phyloP scores from a whole-genome alignment of 768 basidiomycete genomes.

The Russula abietina region DNA sequence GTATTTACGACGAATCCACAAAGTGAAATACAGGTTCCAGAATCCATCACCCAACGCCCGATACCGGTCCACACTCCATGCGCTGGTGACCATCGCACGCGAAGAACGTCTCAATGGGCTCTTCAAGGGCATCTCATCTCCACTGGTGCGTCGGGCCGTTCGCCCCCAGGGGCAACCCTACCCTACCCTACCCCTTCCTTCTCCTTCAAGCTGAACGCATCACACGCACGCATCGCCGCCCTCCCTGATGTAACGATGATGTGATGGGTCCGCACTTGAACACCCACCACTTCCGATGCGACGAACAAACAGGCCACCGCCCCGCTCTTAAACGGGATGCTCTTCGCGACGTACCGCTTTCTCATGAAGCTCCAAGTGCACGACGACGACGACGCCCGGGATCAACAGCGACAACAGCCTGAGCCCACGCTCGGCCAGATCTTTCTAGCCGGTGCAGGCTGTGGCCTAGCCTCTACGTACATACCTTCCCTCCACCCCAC shows the following conservation, averaged over 20 bases:
- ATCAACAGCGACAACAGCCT: slow-evolving; percentile 34
- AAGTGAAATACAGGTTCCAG: slow-evolving; percentile 81
- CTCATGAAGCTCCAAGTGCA: slow-evolving; percentile 64
- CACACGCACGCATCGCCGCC: too few relatives aligned
- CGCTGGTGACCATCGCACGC: slow-evolving; percentile 57
- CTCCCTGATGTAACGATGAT: too few relatives aligned
- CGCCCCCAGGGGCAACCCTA: too few relatives aligned
- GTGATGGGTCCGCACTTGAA: not conserved
- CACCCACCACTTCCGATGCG: not conserved
- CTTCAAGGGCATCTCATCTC: slow-evolving; percentile 74
- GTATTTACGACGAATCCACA: too few relatives aligned
- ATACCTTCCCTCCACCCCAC: slow-evolving; percentile 30
- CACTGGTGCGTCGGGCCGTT: slow-evolving; percentile 49
- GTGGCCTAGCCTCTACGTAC: slow-evolving; percentile 74
- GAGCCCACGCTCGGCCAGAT: slow-evolving; percentile 65
- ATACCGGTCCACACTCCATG: slow-evolving; percentile 61
- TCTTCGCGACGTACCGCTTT: slow-evolving; percentile 81
- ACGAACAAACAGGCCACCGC: slow-evolving; percentile 59
- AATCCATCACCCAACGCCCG: slow-evolving; percentile 48
- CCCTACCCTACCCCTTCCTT: not conserved
- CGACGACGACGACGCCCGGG: slow-evolving; percentile 30
- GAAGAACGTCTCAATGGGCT: slow-evolving; percentile 66
- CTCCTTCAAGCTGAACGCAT: slow-evolving; percentile 2
- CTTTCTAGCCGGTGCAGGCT: slow-evolving; percentile 70
- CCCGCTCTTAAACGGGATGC: slow-evolving; percentile 77